These are phyloP conservation scores for Mycena chlorophos DNA, from an alignment of 768 basidiomycete species.

Conservation along the genomic window DNA sequence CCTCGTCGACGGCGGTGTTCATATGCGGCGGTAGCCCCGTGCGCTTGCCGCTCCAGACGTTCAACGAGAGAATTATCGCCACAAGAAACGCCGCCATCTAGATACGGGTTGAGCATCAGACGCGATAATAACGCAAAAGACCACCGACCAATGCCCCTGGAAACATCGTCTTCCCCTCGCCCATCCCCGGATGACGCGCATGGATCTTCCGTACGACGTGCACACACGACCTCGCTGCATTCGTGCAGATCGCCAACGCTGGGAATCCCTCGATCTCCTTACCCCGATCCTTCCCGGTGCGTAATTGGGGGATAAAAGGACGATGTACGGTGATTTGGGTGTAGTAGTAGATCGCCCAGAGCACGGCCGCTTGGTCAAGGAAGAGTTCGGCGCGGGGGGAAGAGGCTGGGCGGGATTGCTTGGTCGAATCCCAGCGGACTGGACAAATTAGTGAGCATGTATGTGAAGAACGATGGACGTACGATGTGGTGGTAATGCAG, in stretches of 20 bases:
- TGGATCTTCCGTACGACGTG: conserved; percentile 41
- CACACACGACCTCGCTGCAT: conserved; percentile 57
- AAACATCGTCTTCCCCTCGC: not conserved
- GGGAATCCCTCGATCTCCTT: conserved; percentile 55
- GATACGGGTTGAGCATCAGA: not conserved
- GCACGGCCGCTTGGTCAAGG: not conserved
- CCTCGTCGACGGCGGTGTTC: not conserved
- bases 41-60: conserved; percentile 40
- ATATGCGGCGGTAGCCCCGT: not conserved
- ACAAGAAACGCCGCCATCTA: not conserved
- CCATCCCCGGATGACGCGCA: not conserved
- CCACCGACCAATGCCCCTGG: not conserved
- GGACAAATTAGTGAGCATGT: not conserved
- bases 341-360: conserved; percentile 39
- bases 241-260: conserved; percentile 65
- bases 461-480: not conserved
- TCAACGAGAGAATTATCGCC: conserved; percentile 47
- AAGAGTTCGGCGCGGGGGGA: not conserved
- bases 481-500: not conserved
- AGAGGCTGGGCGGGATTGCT: not conserved
- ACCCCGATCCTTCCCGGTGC: conserved; percentile 41
- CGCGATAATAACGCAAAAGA: not conserved
- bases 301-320: conserved; percentile 57
- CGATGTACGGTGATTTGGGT: conserved; percentile 58
- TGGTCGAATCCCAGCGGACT: not conserved